These are phyloP conservation scores for Fusarium falciforme DNA, from an alignment of 2,329 filamentous ascomycete genomes.

Conservation along the genomic window DNA sequence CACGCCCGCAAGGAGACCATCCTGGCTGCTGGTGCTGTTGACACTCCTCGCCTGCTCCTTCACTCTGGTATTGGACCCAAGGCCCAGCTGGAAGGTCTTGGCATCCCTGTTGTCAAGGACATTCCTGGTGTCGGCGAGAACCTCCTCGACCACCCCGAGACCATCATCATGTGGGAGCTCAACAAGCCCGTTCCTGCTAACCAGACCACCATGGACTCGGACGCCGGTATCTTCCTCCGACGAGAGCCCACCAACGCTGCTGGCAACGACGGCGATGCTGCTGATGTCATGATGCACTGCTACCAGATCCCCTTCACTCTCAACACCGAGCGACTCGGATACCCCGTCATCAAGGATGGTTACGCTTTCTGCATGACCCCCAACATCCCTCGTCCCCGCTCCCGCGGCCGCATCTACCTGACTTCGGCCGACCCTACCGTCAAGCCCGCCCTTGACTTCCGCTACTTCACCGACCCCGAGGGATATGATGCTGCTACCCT, in stretches of 20 bases:
- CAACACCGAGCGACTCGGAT: slow-evolving; percentile 86
- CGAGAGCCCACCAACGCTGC: slow-evolving; percentile 77
- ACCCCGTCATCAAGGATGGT: slow-evolving; percentile 69
- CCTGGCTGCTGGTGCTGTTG: slow-evolving; percentile 82
- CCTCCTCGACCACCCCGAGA: slow-evolving; percentile 70
- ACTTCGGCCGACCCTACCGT: slow-evolving; percentile 79
- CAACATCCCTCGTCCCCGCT: slow-evolving; percentile 87
- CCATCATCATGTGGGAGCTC: slow-evolving; percentile 78
- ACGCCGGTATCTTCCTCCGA: slow-evolving; percentile 88
- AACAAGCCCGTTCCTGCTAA: slow-evolving; percentile 79
- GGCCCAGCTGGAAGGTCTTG: slow-evolving; percentile 63
- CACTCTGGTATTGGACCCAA: slow-evolving; percentile 68
- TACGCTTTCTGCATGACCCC: slow-evolving; percentile 95
- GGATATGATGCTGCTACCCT: slow-evolving; percentile 87
- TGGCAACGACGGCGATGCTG: slow-evolving; percentile 77
- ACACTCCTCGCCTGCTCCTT: slow-evolving; percentile 77
- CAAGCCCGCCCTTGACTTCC: slow-evolving; percentile 88
- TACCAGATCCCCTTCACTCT: slow-evolving; percentile 94
- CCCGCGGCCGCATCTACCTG: slow-evolving; percentile 80
- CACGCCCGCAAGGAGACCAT: slow-evolving; percentile 80
- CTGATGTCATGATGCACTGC: slow-evolving; percentile 96
- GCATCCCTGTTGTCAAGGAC: slow-evolving; percentile 67
- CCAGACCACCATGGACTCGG: slow-evolving; percentile 92
- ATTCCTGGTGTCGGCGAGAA: slow-evolving; percentile 71
- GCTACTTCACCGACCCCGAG: slow-evolving; percentile 88